Base-by-base conservation (phyloP, 1,139 yeast genomes). In the Entelexis paramagnoliae region DNA sequence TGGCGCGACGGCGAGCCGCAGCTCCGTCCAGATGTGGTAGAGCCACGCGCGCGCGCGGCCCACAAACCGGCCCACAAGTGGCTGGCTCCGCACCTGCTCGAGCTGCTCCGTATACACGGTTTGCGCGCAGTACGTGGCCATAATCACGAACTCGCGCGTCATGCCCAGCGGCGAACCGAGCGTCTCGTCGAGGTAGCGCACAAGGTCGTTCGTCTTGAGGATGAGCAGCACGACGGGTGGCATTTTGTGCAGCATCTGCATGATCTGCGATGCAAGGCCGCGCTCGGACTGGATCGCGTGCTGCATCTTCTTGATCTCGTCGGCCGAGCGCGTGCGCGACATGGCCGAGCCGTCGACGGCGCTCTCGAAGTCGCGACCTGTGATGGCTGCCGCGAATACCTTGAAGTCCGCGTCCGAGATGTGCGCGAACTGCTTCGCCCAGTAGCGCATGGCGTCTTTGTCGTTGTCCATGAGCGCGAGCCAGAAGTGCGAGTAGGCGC, bases 401-500 rank as follows among this genome's bases (percentile, higher is more conserved):
- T 82, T 81, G 66, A 89, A 89, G 63, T 86, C 83, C 17, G 79
- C 80, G 35, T 84, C 94, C 41, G 73, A 71, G 46, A 93, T 80
- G n/a, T 86, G 81, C 3, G 96, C 95, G 65, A 93, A 81, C 61
- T 72, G 76, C 51, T 78, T 75, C 22, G 96, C 91, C 65, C 87
- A 86, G 48, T 72, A 62, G 57, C 75, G 74, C 95, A 91, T 86
- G 16, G 70, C 70, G 1, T 72, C 74, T 13, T 76, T 74, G 63
- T 89, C 79, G 45, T 77, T 77, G 58, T 87, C 93, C 54, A 91
- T 68, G 48, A 93, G 72, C 0, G 96, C 87, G 28, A 91, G 70
- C 99, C 99, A 91, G 64, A 91, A 86, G 59, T 81, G 86, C 0
- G 96, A 85, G 66, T 91, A 91, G 56, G 84, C 82, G 32, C 89